Conservation (phyloP, 1,284 basidiomycete genomes). For the Ceratobasidium sp. region DNA sequence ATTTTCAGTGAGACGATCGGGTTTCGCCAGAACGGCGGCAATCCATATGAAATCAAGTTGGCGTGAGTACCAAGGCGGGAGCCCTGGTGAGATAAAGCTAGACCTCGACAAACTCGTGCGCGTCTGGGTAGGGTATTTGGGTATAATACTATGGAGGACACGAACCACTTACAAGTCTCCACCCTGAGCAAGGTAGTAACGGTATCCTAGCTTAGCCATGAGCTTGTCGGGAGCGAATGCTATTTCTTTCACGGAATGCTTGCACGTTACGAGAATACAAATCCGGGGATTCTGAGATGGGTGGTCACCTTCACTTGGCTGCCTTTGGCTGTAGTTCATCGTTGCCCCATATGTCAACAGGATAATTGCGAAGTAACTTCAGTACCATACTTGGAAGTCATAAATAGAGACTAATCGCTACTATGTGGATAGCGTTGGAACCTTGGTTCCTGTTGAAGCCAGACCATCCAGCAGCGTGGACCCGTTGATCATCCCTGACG, state of each 20-base stretch:
- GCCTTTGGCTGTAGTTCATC: neutral
- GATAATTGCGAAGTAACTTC: neutral
- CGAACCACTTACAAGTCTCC: constrained; percentile 47
- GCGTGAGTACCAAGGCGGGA: constrained; percentile 46
- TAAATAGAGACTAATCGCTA: neutral
- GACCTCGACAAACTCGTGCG: constrained; percentile 45
- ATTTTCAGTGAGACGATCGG: constrained; percentile 44
- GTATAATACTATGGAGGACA: neutral
- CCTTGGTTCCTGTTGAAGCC: constrained; percentile 32
- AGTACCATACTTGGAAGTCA: neutral
- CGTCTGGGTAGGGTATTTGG: constrained; percentile 42
- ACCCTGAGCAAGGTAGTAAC: constrained; percentile 49
- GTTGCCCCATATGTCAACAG: neutral
- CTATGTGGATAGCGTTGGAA: constrained; percentile 36
- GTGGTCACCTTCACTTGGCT: neutral
- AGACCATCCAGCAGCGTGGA: constrained; percentile 68
- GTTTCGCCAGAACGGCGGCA: constrained; percentile 31
- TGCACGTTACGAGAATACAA: constrained; percentile 47
- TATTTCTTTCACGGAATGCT: constrained; percentile 41
- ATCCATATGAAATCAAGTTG: constrained; percentile 40
- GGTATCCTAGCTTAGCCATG: constrained; percentile 48
- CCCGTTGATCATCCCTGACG: constrained; percentile 88
- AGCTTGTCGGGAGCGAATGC: constrained; percentile 47
- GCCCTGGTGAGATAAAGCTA: constrained; percentile 47
- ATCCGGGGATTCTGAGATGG: constrained; percentile 47